Evolutionary conservation across 345 rosid genomes (phyloP), one percentile per base, ranked within the genome.

Genomic region (Streptanthus diversifolius): DNA sequence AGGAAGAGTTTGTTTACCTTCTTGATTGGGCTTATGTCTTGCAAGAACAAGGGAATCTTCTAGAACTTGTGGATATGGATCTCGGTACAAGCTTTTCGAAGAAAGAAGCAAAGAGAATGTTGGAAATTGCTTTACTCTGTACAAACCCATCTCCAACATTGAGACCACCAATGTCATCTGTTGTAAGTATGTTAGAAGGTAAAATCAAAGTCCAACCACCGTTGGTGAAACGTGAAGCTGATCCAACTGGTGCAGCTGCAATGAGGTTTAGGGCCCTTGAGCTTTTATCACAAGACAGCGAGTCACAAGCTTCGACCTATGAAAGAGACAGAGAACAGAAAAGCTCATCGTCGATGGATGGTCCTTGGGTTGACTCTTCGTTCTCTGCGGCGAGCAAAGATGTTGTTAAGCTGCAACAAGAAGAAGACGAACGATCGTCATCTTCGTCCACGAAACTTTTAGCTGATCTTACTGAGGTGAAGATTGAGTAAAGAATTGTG

Each of bases 11-110:
- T 70, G 91, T 93, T 39, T 90, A 90, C 81, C 98, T 93, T 66
- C 97, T 93, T 25, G 98, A 93, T 72, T 87, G 78, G 98, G 98
- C 98, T 33, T 91, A 86, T 63, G 97, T 93, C 21, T 84, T 83
- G 79, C 96, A 89, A 88, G 98, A 91, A 76, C 92, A 89, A 85
- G 98, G 95, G 44, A 93, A 83, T 70, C 90, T 93, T 18, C 80
- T 91, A 1, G 93, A 91, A 58, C 93, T 93, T 0, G 95, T 93
- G 54, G 98, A 91, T 77, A 86, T 84, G 4, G 68, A 32, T 62
- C 95, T 93, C 0, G 91, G 91, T 68, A 78, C 85, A 22, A 36
- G 71, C 18, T 88, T 79, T 66, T 66, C 88, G 3, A 80, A 81
- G 77, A 60, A 78, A 48, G 96, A 91, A 77, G 97, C 92, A 35